A percentile compares a stretch with the other conserved stretches of the same genome.
These are phyloP conservation scores for Pezicula rhizophila DNA, from an alignment of 2,329 filamentous ascomycete species.

Conservation along the genomic window DNA sequence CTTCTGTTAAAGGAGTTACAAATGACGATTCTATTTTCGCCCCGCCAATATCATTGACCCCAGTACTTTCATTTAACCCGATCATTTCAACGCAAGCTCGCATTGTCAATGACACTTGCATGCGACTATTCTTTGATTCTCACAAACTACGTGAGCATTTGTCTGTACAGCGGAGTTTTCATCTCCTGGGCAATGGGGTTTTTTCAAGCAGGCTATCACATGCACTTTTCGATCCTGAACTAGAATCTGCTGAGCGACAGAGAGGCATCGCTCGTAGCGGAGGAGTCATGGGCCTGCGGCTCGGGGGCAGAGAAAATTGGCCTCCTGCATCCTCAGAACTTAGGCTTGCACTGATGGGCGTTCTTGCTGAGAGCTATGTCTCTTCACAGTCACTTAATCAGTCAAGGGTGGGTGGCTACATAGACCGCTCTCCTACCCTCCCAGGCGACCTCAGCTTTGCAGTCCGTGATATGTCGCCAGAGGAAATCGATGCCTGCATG, in stretches of 20 bases:
- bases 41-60: constrained; percentile 40
- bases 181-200: constrained; percentile 76
- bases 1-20: not conserved
- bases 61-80: constrained; percentile 69
- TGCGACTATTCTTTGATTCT: constrained; percentile 69
- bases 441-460: constrained; percentile 75
- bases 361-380: constrained; percentile 70
- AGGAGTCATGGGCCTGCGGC: constrained; percentile 71
- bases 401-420: constrained; percentile 25
- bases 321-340: constrained; percentile 91
- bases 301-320: constrained; percentile 80
- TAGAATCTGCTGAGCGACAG: constrained; percentile 71
- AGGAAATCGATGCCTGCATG: constrained; percentile 78
- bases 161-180: constrained; percentile 69
- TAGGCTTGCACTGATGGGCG: constrained; percentile 79
- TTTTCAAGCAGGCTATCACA: constrained; percentile 77
- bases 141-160: constrained; percentile 71
- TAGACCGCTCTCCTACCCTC: constrained; percentile 35
- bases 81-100: constrained; percentile 68
- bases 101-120: constrained; percentile 70
- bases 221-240: constrained; percentile 77
- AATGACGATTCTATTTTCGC: constrained; percentile 19
- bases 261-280: constrained; percentile 63
- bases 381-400: constrained; percentile 14
- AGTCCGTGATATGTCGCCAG: constrained; percentile 70